Base-by-base conservation (phyloP, 2,329 filamentous ascomycete genomes). In the Botrytis squamosa region DNA sequence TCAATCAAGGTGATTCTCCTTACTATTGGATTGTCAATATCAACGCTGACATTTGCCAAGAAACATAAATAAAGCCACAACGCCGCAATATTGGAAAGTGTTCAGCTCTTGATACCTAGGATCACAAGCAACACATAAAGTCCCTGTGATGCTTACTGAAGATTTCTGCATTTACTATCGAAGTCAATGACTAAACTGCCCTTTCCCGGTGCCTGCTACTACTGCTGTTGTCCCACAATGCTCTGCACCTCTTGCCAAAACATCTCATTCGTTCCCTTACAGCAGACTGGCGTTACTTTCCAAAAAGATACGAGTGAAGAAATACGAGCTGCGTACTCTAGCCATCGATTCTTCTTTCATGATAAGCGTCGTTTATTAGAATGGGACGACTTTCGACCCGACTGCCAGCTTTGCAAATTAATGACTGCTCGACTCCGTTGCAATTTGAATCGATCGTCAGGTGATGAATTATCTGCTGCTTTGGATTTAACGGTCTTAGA, bases 171-270 rank as follows among this genome's bases (percentile, higher is more conserved):
- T n/a, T 16, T n/a, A 14, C 49, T 6, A n/a, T n/a, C 49, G 12
- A n/a, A n/a, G 3, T 4, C 22, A n/a, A 7, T 16, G 3, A n/a
- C 0, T 55, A 1, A 14, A n/a, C 25, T n/a, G 16, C 9, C 0
- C 4, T 2, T n/a, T 16, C n/a, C 25, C 25, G n/a, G 49, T n/a
- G 5, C 49, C 25, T n/a, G 2, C 12, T 16, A n/a, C 12, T 29
- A 29, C 29, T 29, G 29, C 29, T 29, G 29, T 29, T 29, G n/a
- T 14, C 25, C 14, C 49, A n/a, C 25, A 12, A 55, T n/a, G 49
- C 25, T 55, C 25, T 55, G 49, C 49, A 55, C 4, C 25, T 0
- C 22, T 1, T n/a, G 49, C 49, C 10, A 55, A 55, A n/a, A n/a
- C 2, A 55, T 55, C 49, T 55, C 25, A 55, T 55, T 55, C 2